Evolutionary conservation across 805 yeast species (phyloP).

Genomic region (Metschnikowia picachoensis): DNA sequence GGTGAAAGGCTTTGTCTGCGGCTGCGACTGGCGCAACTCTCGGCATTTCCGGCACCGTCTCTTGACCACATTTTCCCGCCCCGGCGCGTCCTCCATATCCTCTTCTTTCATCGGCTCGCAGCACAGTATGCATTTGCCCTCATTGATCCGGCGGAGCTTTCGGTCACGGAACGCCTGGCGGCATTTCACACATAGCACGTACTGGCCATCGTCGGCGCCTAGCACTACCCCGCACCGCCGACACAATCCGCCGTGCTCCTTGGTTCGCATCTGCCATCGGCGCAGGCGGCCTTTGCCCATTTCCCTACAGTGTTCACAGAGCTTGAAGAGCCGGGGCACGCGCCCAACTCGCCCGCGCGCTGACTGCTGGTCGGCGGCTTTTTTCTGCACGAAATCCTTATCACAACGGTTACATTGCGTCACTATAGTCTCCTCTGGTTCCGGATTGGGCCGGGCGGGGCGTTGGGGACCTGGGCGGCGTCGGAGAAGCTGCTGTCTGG

Average conservation of each 20-base stretch:
- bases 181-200: slow-evolving; percentile 4
- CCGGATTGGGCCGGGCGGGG: not conserved
- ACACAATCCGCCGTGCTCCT: slow-evolving; percentile 7
- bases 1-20: slow-evolving; percentile 1
- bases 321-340: slow-evolving; percentile 3
- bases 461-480: slow-evolving; percentile 2
- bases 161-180: slow-evolving; percentile 3
- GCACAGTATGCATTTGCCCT: slow-evolving; percentile 5
- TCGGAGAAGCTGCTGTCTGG: slow-evolving; percentile 7
- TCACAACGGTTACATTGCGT: slow-evolving; percentile 6
- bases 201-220: not conserved
- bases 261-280: slow-evolving; percentile 7
- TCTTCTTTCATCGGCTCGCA: not conserved
- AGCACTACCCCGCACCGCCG: slow-evolving; percentile 4
- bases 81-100: not conserved
- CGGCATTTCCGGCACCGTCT: slow-evolving; percentile 2
- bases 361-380: slow-evolving; percentile 5
- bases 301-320: slow-evolving; percentile 8
- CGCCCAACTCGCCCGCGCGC: slow-evolving; percentile 5
- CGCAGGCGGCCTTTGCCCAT: slow-evolving; percentile 8
- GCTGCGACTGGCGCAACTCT: not conserved
- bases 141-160: slow-evolving; percentile 1
- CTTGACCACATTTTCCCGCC: not conserved
- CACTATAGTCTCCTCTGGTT: slow-evolving; percentile 6
- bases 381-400: slow-evolving; percentile 7